Evolutionary conservation across 257 asterid genomes (phyloP), one percentile per base, ranked within the genome.

Genomic region (Ophiorrhiza pumila): DNA sequence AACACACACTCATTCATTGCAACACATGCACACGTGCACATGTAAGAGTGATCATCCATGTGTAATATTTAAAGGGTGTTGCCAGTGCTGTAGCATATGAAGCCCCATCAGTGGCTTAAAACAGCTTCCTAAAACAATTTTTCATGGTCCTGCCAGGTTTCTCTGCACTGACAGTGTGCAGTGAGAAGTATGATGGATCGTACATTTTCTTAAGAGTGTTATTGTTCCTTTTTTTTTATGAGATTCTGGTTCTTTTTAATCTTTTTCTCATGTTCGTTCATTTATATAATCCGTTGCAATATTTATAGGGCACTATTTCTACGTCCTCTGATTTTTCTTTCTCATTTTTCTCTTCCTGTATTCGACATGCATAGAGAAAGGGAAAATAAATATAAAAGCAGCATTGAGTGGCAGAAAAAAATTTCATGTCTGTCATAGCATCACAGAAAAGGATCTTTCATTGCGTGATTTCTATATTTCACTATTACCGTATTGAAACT

Each of bases 151-250:
- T 87, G 83, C 98, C 97, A 95, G 99, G 97, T 92, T 92, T 92
- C 96, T 84, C 95, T 92, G 98, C 97, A 92, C 87, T 95, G 98
- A 90, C 93, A 92, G 98, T 90, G 98, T 90, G 96, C 99, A 95
- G 97, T 72, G 97, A 95, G 96, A 95, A 95, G 99, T 95, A 92
- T 90, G 93, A 85, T 83, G 91, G 96, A 82, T 92, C 97, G 56
- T 66, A 91, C 90, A 94, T 69, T 72, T 69, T 49, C 56, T 7
- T 34, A 57, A 43, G 25, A 34, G 20, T 73, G 27, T 47, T 63
- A 71, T 35, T 46, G 4, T 22, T 56, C 47, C 71, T 22, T 27
- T 4, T 13, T 72, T n/a, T 72, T 42, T 10, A 6, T 35, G 12
- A 20, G 17, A 18, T 56, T 53, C 55, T 65, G 35, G 12, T 32